These are phyloP conservation scores for Mortierella antarctica DNA, from an alignment of 192 early-diverging fungal genomes.

Conservation along the genomic window DNA sequence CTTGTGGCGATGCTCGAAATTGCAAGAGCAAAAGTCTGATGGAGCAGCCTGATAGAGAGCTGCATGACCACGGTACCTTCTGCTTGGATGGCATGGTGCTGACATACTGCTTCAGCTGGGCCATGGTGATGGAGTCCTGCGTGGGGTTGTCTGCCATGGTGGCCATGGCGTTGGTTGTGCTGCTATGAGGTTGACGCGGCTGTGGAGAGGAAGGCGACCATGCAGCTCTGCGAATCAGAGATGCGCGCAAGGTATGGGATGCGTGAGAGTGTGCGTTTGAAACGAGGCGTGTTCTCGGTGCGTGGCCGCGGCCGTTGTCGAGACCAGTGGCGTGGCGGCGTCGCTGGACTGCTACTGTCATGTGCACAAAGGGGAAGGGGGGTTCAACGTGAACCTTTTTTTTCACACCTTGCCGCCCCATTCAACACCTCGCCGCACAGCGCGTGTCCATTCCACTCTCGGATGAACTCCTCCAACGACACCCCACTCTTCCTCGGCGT, in stretches of 20 bases:
- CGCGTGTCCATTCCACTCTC: neutral
- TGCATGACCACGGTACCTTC: constrained; percentile 52
- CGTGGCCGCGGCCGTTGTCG: constrained; percentile 42
- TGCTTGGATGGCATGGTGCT: constrained; percentile 61
- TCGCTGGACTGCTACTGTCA: constrained; percentile 4
- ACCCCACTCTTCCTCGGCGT: constrained; percentile 45
- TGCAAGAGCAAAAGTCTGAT: neutral
- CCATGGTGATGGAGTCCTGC: constrained; percentile 63
- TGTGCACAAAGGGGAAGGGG: neutral
- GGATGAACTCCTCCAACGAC: constrained; percentile 6
- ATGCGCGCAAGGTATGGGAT: neutral
- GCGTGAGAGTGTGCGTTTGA: too few relatives aligned
- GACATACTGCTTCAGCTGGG: constrained; percentile 65
- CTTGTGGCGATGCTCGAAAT: neutral
- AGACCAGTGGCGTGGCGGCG: neutral
- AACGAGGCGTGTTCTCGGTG: neutral
- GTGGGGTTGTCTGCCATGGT: constrained; percentile 50
- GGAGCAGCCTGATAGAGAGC: too few relatives aligned
- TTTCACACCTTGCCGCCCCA: neutral
- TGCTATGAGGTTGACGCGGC: neutral
- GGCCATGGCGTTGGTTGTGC: neutral
- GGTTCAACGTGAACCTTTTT: neutral
- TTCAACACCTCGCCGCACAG: neutral
- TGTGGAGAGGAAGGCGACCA: neutral
- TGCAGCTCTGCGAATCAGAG: neutral